Base-by-base conservation (phyloP, 1,284 basidiomycete genomes). In the Tremellales sp. region DNA sequence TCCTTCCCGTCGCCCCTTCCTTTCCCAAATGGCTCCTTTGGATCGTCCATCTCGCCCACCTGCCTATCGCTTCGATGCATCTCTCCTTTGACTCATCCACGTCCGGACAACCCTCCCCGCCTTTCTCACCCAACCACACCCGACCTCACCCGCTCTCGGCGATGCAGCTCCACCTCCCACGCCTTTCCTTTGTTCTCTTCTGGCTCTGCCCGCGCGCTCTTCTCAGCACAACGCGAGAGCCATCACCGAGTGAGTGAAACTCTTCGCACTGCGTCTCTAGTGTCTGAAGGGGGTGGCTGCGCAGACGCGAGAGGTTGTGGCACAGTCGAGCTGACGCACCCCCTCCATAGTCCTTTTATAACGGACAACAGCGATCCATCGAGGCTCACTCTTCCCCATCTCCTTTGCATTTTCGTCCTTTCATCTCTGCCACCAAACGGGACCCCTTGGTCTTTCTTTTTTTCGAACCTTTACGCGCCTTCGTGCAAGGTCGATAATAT, bases 281-380 rank as follows among this genome's bases (percentile, higher is more conserved):
- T 39, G 45, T 57, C 42, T 38, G 52, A 58, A 57, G 54, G 58
- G 47, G 57, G 57, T 56, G 57, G 50, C 54, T 33, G 47, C 47
- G 52, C 49, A 45, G 25, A 27, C n/a, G 27, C 29, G 32, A n/a
- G 35, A 24, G 28, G 13, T 27, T 16, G 19, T 25, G 13, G 47
- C 43, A 25, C 21, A 35, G 22, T 34, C 28, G 27, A 37, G 50
- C 55, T 59, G 53, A 54, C 56, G 40, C 21, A 12, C 3, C 28
- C 22, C 1, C 14, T 24, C 16, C 29, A 37, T 42, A 39, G 42
- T 54, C 50, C 54, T 54, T 58, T 54, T 57, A n/a, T n/a, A 53
- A 56, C 54, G 57, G 52, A 57, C 43, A 34, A 12, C 42, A n/a
- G n/a, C n/a, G 13, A 31, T 40, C 33, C 45, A 43, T 44, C 40